Percentiles rank a stretch among this genome's conserved stretches.
Conservation (phyloP, 768 basidiomycete species). For the Hypsizygus marmoreus region DNA sequence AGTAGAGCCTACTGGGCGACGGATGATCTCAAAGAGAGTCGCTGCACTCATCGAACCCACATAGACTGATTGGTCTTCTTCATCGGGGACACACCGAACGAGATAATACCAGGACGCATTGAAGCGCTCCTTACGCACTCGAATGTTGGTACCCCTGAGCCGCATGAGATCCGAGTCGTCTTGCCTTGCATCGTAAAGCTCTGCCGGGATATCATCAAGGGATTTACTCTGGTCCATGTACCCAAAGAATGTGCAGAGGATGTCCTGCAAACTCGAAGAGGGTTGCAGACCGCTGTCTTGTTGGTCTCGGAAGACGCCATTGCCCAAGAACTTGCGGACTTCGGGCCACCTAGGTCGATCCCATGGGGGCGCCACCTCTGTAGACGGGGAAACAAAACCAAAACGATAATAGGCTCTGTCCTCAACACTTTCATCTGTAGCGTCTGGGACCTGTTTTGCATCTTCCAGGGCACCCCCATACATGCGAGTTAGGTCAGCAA, state of each 20-base stretch:
- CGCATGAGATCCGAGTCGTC: neutral
- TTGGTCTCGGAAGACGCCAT: neutral
- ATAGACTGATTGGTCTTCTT: neutral
- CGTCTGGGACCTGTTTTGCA: too few species aligned
- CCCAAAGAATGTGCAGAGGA: slow-evolving; percentile 8
- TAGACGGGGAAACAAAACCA: neutral
- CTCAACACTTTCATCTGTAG: neutral
- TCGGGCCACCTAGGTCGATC: neutral
- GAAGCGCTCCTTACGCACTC: neutral
- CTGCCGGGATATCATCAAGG: neutral
- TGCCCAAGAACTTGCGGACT: neutral
- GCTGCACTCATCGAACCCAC: slow-evolving; percentile 10
- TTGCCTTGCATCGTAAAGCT: slow-evolving; percentile 6
- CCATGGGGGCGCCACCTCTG: neutral
- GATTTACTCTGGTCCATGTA: neutral
- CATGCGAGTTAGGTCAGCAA: neutral
- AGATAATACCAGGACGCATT: too few species aligned
- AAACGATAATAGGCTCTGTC: neutral
- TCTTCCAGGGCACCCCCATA: too few species aligned
- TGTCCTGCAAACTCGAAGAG: neutral
- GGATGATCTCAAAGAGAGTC: slow-evolving; percentile 11
- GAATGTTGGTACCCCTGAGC: neutral
- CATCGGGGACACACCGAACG: neutral
- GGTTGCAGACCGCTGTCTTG: neutral
- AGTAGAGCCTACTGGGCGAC: neutral